These are phyloP conservation scores for Ligustrum vulgare DNA, from an alignment of 257 asterid species.

Conservation along the genomic window DNA sequence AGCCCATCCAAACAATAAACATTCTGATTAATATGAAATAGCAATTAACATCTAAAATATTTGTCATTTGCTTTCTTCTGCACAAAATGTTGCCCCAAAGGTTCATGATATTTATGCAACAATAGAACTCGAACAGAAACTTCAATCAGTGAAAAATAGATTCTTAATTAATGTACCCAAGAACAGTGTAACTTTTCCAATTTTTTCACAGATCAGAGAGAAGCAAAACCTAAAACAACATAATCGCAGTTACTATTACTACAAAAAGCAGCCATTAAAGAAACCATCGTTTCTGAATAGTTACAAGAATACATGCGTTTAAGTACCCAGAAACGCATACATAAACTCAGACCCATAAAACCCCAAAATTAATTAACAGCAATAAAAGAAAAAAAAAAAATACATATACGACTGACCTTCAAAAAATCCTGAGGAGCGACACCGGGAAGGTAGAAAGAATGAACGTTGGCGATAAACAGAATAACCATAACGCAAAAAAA, in stretches of 20 bases:
- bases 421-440: slow-evolving; percentile 57
- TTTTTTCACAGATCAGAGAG: slow-evolving; percentile 16
- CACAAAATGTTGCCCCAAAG: not conserved
- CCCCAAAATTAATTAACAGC: not conserved
- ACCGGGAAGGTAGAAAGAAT: slow-evolving; percentile 52
- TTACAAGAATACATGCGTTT: not conserved
- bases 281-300: not conserved
- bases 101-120: not conserved
- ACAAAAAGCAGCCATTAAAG: not conserved
- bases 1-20: too few relatives aligned
- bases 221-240: slow-evolving; percentile 14
- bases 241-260: slow-evolving; percentile 1
- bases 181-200: not conserved
- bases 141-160: not conserved
- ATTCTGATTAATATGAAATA: too few relatives aligned
- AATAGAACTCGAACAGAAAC: not conserved
- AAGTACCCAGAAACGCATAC: not conserved
- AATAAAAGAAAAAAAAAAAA: not conserved
- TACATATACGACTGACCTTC: slow-evolving; percentile 25
- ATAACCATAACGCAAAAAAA: slow-evolving; percentile 20
- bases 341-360: not conserved
- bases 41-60: too few relatives aligned
- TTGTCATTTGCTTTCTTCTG: not conserved
- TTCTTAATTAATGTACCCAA: not conserved
- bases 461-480: slow-evolving; percentile 29